phyloP scores from a whole-genome alignment of 305 asterid species.

The Fraxinus sp. region DNA sequence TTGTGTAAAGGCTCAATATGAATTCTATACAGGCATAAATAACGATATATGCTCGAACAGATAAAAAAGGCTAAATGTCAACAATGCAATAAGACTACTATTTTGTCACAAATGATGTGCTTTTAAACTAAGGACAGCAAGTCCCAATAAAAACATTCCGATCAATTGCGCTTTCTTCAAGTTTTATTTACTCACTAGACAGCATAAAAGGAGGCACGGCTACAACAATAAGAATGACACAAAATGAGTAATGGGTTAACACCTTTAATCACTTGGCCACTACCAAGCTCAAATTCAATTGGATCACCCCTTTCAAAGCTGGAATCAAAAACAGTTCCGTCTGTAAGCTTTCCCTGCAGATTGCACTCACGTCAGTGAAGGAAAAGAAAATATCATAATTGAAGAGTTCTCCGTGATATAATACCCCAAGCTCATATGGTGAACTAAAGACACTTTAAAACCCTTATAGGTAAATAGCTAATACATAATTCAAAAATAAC shows the following conservation, averaged over 20 bases:
- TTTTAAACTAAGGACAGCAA: neutral
- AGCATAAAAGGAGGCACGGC: neutral
- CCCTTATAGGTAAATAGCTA: neutral
- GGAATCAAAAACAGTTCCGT: conserved; percentile 94
- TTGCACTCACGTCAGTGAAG: neutral
- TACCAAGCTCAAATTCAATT: conserved; percentile 84
- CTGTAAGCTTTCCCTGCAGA: conserved; percentile 90
- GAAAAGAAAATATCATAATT: neutral
- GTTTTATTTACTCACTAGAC: neutral
- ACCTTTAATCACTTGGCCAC: conserved; percentile 97
- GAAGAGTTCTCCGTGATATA: neutral
- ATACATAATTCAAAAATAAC: neutral
- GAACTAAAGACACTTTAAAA: neutral
- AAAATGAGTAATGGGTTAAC: neutral
- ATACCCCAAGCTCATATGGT: neutral
- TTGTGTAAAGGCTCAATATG: neutral
- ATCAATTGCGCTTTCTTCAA: neutral
- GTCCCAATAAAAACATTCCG: neutral
- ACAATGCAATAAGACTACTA: neutral
- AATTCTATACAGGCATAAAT: neutral
- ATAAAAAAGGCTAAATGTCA: neutral
- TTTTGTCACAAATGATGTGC: neutral
- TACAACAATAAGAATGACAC: neutral
- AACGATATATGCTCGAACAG: neutral
- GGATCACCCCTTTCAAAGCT: conserved; percentile 96